phyloP scores from a whole-genome alignment of 2,329 filamentous ascomycete species.

The Ophiocordyceps camponoti-floridani region DNA sequence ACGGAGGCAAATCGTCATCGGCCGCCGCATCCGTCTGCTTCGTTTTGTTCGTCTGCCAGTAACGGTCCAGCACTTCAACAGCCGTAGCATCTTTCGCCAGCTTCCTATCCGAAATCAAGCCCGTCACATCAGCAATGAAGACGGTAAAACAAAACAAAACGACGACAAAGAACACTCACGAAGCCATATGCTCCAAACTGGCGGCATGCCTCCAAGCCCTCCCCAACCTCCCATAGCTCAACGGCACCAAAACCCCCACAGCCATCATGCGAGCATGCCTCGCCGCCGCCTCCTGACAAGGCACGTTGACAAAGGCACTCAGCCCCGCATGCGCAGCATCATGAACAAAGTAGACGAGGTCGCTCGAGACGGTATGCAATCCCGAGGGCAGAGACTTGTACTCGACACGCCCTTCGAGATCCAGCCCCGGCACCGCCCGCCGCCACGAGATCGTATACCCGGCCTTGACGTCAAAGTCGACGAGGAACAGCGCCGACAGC shows the following conservation, averaged over 20 bases:
- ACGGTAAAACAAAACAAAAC: background rate
- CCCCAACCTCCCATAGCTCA: constrained; percentile 72
- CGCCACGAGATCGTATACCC: constrained; percentile 90
- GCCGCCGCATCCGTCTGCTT: constrained; percentile 7
- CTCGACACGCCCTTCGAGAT: constrained; percentile 75
- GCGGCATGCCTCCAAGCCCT: constrained; percentile 79
- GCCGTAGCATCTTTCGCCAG: constrained; percentile 49
- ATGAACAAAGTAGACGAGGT: constrained; percentile 90
- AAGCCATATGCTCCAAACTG: constrained; percentile 54
- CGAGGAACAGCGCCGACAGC: constrained; percentile 67
- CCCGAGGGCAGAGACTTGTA: constrained; percentile 94
- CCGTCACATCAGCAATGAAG: too few relatives aligned
- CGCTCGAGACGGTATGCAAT: constrained; percentile 70
- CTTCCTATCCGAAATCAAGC: too few relatives aligned
- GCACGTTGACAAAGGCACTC: constrained; percentile 77
- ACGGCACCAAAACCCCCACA: constrained; percentile 71
- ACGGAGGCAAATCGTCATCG: constrained; percentile 16
- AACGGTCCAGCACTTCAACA: constrained; percentile 50
- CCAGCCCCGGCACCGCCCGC: constrained; percentile 47
- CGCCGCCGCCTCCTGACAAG: constrained; percentile 56
- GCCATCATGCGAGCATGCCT: constrained; percentile 87
- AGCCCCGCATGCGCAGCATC: constrained; percentile 63
- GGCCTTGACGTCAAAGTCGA: constrained; percentile 82
- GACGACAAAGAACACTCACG: constrained; percentile 25
- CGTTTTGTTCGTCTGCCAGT: constrained; percentile 47